These are phyloP conservation scores for Nepenthes alata DNA, from an alignment of 179 eudicot species.

Conservation along the genomic window DNA sequence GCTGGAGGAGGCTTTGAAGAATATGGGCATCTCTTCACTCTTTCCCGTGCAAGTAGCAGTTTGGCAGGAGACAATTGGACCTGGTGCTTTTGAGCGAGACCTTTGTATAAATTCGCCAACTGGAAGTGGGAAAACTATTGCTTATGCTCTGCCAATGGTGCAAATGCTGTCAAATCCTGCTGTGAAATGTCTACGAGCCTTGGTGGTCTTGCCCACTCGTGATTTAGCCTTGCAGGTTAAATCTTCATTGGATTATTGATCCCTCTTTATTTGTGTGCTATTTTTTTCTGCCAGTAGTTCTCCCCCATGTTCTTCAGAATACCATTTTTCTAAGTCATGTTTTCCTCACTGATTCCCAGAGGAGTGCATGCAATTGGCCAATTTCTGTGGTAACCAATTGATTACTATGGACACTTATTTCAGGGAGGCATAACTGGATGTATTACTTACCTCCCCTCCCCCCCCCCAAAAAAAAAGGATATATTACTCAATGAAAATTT, in stretches of 20 bases:
- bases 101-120: conserved; percentile 91
- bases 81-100: conserved; percentile 88
- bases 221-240: conserved; percentile 87
- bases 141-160: conserved; percentile 84
- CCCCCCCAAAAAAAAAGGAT: too few relatives aligned
- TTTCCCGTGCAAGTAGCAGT: conserved; percentile 94
- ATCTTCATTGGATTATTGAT: background rate
- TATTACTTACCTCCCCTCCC: too few relatives aligned
- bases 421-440: too few relatives aligned
- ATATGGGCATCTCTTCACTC: conserved; percentile 53
- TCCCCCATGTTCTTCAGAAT: too few relatives aligned
- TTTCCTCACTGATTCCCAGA: too few relatives aligned
- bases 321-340: too few relatives aligned
- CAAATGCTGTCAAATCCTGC: conserved; percentile 59
- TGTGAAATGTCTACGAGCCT: conserved; percentile 70
- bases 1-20: conserved; percentile 56
- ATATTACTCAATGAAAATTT: too few relatives aligned
- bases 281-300: too few relatives aligned
- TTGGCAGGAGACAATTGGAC: conserved; percentile 96
- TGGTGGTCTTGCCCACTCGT: conserved; percentile 93
- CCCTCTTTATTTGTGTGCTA: too few relatives aligned
- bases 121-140: conserved; percentile 91
- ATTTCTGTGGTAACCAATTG: too few relatives aligned
- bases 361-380: too few relatives aligned
- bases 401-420: too few relatives aligned